Evolutionary conservation across 306 rosid species (phyloP).

Genomic region (Rosa persica): DNA sequence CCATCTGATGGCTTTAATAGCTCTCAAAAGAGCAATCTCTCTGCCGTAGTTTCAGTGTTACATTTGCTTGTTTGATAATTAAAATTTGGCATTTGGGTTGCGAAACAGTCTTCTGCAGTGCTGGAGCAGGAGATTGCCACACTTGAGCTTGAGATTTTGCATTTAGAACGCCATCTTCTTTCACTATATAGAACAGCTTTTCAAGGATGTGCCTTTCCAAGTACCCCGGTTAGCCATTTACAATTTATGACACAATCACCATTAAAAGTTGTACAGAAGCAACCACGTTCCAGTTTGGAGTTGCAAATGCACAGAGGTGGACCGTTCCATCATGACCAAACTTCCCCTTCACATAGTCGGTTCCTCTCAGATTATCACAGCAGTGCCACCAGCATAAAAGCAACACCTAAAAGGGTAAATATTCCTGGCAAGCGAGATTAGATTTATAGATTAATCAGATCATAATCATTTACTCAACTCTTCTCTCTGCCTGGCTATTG

Average conservation of each 20-base stretch:
- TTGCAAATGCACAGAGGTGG: background rate
- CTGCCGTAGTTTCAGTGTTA: background rate
- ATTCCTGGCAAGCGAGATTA: slow-evolving; percentile 1
- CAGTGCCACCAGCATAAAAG: slow-evolving; percentile 9
- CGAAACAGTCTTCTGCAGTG: slow-evolving; percentile 20
- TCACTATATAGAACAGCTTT: slow-evolving; percentile 37
- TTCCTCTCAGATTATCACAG: slow-evolving; percentile 19
- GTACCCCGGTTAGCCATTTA: slow-evolving; percentile 13
- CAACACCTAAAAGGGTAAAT: slow-evolving; percentile 24
- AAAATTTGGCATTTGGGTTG: background rate
- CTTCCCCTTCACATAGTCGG: slow-evolving; percentile 16
- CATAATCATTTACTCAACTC: background rate
- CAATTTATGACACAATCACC: background rate
- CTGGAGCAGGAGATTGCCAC: slow-evolving; percentile 33
- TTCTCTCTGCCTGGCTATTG: background rate
- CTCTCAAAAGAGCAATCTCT: background rate
- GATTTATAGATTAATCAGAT: background rate
- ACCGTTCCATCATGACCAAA: slow-evolving; percentile 1
- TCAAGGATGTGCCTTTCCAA: slow-evolving; percentile 19
- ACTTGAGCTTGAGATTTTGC: slow-evolving; percentile 32
- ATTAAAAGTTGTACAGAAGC: background rate
- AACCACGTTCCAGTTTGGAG: slow-evolving; percentile 18
- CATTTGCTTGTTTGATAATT: background rate
- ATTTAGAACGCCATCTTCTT: slow-evolving; percentile 40
- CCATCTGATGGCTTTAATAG: background rate